Conservation (phyloP, 257 asterid species). For the Plectranthus barbatus region DNA sequence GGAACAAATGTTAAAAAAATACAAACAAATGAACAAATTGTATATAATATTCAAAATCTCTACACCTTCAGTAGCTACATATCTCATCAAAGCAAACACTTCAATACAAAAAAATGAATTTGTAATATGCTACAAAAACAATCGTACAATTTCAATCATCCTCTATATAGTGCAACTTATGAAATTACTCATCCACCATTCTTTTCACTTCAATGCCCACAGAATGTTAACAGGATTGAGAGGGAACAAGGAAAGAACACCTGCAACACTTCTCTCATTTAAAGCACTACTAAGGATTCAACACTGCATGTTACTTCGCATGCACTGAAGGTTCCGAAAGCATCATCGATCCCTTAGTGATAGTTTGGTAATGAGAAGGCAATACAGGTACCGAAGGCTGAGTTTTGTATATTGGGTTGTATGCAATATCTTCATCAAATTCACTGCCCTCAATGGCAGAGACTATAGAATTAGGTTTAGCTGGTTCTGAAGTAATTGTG, state of each 20-base stretch:
- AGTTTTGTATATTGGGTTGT: slow-evolving; percentile 64
- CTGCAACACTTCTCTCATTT: not conserved
- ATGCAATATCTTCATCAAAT: slow-evolving; percentile 65
- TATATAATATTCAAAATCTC: slow-evolving; percentile 13
- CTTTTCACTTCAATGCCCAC: slow-evolving; percentile 14
- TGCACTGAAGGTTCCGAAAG: slow-evolving; percentile 47
- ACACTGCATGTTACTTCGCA: slow-evolving; percentile 26
- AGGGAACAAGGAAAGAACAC: slow-evolving; percentile 9
- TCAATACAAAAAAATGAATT: slow-evolving; percentile 12
- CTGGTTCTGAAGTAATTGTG: slow-evolving; percentile 32
- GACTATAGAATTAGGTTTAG: slow-evolving; percentile 20
- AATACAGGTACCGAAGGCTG: slow-evolving; percentile 67
- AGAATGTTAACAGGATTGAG: slow-evolving; percentile 8
- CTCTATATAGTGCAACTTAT: not conserved
- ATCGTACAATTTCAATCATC: slow-evolving; percentile 4
- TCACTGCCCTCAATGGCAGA: slow-evolving; percentile 30
- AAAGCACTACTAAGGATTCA: too few relatives aligned
- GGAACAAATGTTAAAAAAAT: slow-evolving; percentile 1
- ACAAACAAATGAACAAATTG: slow-evolving; percentile 29
- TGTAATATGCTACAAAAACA: slow-evolving; percentile 10
- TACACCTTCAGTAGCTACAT: slow-evolving; percentile 17
- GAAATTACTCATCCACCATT: not conserved
- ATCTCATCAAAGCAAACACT: slow-evolving; percentile 15
- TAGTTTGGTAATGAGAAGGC: slow-evolving; percentile 44
- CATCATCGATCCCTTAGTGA: slow-evolving; percentile 41